Evolutionary conservation across 495 filamentous ascomycete species (phyloP), one percentile per base, ranked within the genome.

Genomic region (Cryomyces minteri): DNA sequence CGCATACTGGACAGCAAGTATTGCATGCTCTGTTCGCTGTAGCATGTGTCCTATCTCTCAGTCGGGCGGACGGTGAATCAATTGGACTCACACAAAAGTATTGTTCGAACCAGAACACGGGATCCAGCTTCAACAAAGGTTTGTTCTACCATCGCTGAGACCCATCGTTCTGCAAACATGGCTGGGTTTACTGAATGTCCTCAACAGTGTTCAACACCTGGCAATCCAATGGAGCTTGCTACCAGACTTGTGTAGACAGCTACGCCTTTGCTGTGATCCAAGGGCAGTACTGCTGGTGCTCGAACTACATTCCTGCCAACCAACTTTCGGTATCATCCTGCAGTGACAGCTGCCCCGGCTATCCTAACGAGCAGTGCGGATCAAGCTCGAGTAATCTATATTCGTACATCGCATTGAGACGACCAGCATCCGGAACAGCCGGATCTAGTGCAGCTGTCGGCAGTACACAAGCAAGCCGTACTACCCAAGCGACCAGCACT

Each of bases 181-280:
- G n/a, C 9, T 38, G n/a, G 10, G 29, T 28, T 10, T n/a, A 2
- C 28, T 39, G 12, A 18, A 6, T n/a, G 30, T 37, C 34, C 12
- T 41, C 12, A 18, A 12, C 43, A 81, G 77, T 68, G n/a, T 48
- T 45, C 40, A 62, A 64, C 53, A 70, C 59, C 28, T 84, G 61
- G 50, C 79, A 85, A 54, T 82, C 79, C 14, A 74, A 78, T 51
- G 81, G 81, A 39, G 58, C 63, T 8, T 88, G 82, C 52, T 44
- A 55, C 39, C 51, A 60, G 4, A 64, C 64, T 38, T 87, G 83
- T 57, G 48, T 53, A 11, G 57, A 51, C 11, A 50, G 64, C 30
- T 84, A 75, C 56, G 82, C 81, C 7, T 80, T 83, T 54, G 83
- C 70, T 11, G 58, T 88, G 32, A 51, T 86, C 12, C 77, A 79